phyloP scores from a whole-genome alignment of 192 early-diverging fungal species.

The Mortierella claussenii region DNA sequence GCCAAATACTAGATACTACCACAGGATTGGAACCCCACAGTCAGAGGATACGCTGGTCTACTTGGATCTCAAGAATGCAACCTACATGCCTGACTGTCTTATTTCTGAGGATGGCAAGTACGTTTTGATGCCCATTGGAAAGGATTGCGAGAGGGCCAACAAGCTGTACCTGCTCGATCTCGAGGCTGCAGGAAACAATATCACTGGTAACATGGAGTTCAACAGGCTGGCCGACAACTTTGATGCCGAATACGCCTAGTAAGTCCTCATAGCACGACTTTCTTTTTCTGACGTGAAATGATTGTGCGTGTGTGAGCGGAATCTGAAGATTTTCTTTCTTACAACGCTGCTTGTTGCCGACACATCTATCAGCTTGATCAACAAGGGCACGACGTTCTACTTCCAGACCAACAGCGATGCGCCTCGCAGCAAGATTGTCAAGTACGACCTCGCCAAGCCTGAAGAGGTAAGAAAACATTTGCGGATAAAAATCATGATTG shows the following conservation, averaged over 20 bases:
- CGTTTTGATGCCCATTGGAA: slow-evolving; percentile 59
- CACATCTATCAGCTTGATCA: slow-evolving; percentile 67
- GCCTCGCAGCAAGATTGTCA: slow-evolving; percentile 68
- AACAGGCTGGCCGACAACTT: slow-evolving; percentile 65
- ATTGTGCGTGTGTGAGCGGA: too few relatives aligned
- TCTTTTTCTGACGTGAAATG: background rate
- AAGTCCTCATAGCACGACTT: background rate
- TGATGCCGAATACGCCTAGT: slow-evolving; percentile 57
- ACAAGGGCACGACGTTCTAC: slow-evolving; percentile 68
- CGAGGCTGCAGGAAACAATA: slow-evolving; percentile 17
- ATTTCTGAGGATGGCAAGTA: slow-evolving; percentile 70
- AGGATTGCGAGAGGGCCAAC: slow-evolving; percentile 59
- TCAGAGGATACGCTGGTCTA: slow-evolving; percentile 68
- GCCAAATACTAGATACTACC: slow-evolving; percentile 65
- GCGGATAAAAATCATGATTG: too few relatives aligned
- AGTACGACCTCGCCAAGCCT: slow-evolving; percentile 67
- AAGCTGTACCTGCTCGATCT: slow-evolving; percentile 58
- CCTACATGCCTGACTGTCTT: slow-evolving; percentile 23
- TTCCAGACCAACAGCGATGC: slow-evolving; percentile 71
- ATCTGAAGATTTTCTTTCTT: too few relatives aligned
- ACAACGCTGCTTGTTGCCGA: too few relatives aligned
- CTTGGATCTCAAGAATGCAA: slow-evolving; percentile 61
- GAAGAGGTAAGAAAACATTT: slow-evolving; percentile 58
- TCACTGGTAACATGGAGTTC: slow-evolving; percentile 40
- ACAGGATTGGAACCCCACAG: slow-evolving; percentile 69